Evolutionary conservation across 164 flowering plant genomes (phyloP).

Genomic region (Chimonanthus praecox): DNA sequence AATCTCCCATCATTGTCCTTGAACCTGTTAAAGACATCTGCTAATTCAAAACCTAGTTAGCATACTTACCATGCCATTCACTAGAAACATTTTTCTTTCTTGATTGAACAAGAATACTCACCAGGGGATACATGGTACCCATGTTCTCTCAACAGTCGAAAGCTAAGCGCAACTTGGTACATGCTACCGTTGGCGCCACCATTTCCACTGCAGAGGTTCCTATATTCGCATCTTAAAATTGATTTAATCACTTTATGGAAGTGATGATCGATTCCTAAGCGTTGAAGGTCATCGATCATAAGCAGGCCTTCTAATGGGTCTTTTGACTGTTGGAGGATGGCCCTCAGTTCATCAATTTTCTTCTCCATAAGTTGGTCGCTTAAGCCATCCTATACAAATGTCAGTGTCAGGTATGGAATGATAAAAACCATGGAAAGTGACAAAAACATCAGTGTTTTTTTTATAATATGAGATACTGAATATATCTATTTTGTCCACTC

Average conservation of each 20-base stretch:
- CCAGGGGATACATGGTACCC: slow-evolving; percentile 16
- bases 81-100: no score
- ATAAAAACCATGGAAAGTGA: no score
- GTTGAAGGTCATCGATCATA: slow-evolving; percentile 28
- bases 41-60: background rate
- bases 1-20: slow-evolving; percentile 27
- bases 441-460: no score
- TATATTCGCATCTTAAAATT: slow-evolving; percentile 6
- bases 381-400: background rate
- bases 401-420: background rate
- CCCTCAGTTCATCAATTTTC: slow-evolving; percentile 1
- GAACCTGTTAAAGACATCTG: slow-evolving; percentile 30
- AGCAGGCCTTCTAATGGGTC: slow-evolving; percentile 9
- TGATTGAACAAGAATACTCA: background rate
- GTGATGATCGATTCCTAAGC: slow-evolving; percentile 26
- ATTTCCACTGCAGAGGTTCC: background rate
- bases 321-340: background rate
- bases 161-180: slow-evolving; percentile 21
- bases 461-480: no score
- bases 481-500: no score
- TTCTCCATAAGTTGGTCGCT: no score
- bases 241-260: slow-evolving; percentile 25
- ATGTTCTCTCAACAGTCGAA: slow-evolving; percentile 25
- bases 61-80: background rate
- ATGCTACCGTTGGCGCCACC: background rate